Evolutionary conservation across 2,329 filamentous ascomycete species (phyloP).

Genomic region (Grosmannia huntii): DNA sequence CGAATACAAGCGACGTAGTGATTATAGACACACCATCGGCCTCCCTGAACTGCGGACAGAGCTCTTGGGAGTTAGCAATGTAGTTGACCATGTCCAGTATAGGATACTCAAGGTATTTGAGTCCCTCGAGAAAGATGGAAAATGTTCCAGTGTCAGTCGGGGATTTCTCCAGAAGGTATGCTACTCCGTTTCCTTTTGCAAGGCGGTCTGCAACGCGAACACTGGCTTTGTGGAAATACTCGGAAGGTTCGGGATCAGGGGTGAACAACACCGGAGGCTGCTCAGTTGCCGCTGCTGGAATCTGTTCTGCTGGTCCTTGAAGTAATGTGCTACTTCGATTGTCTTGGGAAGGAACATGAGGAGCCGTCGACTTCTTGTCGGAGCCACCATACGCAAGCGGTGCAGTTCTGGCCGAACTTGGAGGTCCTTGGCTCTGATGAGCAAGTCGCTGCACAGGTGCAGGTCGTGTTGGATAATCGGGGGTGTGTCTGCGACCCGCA

Average conservation of each 20-base stretch:
- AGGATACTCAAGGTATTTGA: constrained; percentile 9
- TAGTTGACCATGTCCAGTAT: constrained; percentile 12
- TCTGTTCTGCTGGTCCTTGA: neutral
- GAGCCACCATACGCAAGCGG: neutral
- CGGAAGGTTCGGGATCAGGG: neutral
- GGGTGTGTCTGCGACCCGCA: neutral
- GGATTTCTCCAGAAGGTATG: constrained; percentile 3
- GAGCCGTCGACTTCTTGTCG: neutral
- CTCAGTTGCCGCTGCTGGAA: neutral
- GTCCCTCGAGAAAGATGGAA: constrained; percentile 8
- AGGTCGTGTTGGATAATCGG: neutral
- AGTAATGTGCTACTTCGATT: neutral
- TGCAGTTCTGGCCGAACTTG: neutral
- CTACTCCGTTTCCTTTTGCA: constrained; percentile 6
- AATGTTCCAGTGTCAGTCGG: constrained; percentile 2
- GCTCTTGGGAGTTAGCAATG: constrained; percentile 4
- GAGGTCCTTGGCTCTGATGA: neutral
- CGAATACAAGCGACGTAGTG: constrained; percentile 8
- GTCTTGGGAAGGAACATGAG: neutral
- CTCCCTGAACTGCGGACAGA: constrained; percentile 11
- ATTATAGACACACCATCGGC: constrained; percentile 7
- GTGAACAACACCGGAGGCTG: neutral
- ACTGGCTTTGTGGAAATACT: constrained; percentile 4
- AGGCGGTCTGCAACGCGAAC: constrained; percentile 7
- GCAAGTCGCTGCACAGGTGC: neutral